Percentiles rank a stretch among this genome's conserved stretches.
phyloP scores from a whole-genome alignment of 1,284 basidiomycete species.

The Mycena citricolor region DNA sequence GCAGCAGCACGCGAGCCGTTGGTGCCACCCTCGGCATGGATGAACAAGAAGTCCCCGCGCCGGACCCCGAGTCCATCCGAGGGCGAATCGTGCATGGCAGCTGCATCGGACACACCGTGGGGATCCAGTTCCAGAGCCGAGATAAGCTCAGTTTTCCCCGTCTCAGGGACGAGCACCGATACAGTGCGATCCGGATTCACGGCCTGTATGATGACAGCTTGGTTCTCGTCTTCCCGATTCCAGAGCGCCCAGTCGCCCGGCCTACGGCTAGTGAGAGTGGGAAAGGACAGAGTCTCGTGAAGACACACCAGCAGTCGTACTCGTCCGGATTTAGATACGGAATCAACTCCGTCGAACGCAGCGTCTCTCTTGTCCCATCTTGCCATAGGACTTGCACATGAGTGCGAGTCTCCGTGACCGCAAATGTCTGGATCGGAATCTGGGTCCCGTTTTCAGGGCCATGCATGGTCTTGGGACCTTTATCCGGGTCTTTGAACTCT shows the following conservation, averaged over 20 bases:
- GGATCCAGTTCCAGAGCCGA: constrained; percentile 89
- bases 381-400: constrained; percentile 84
- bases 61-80: constrained; percentile 75
- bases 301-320: constrained; percentile 77
- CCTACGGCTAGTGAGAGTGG: constrained; percentile 44
- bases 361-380: constrained; percentile 66
- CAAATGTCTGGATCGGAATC: constrained; percentile 51
- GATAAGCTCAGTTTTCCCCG: constrained; percentile 60
- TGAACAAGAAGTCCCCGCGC: constrained; percentile 82
- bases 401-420: constrained; percentile 72
- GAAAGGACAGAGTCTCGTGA: constrained; percentile 1
- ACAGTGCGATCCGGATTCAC: constrained; percentile 76
- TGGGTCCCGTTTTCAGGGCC: constrained; percentile 47
- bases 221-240: constrained; percentile 69
- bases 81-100: constrained; percentile 38
- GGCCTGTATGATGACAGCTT: constrained; percentile 76
- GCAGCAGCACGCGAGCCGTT: constrained; percentile 65
- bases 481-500: constrained; percentile 45
- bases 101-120: constrained; percentile 61
- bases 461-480: constrained; percentile 55
- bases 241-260: constrained; percentile 91
- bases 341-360: constrained; percentile 66
- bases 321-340: constrained; percentile 85
- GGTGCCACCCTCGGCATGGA: constrained; percentile 61
- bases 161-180: constrained; percentile 55